Evolutionary conservation across 1,284 basidiomycete genomes (phyloP).

Genomic region (Rhodotorula sp.): DNA sequence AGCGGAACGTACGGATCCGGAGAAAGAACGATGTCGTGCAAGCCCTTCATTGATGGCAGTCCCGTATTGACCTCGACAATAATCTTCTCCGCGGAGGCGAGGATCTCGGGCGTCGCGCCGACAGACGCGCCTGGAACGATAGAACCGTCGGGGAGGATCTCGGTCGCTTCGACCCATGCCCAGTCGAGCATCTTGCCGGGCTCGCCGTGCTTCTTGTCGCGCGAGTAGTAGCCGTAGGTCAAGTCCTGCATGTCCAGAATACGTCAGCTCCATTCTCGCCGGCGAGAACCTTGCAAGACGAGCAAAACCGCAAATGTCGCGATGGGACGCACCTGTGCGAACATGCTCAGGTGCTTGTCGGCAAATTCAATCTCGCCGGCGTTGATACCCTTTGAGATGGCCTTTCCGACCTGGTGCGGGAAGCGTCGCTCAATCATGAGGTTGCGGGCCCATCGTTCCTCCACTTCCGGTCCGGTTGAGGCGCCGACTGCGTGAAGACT

Average conservation of each 20-base stretch:
- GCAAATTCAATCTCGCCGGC: conserved; percentile 45
- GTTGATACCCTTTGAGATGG: conserved; percentile 58
- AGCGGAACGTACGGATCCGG: conserved; percentile 50
- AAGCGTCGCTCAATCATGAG: conserved; percentile 55
- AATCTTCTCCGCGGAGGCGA: conserved; percentile 57
- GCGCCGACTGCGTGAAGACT: conserved; percentile 51
- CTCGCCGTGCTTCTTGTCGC: conserved; percentile 49
- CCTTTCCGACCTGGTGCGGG: conserved; percentile 59
- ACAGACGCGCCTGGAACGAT: conserved; percentile 59
- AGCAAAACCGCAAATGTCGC: too few species aligned
- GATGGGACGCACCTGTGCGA: conserved; percentile 9
- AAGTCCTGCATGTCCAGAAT: conserved; percentile 51
- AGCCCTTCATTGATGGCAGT: conserved; percentile 47
- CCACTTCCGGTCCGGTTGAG: conserved; percentile 40
- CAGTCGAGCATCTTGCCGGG: conserved; percentile 56
- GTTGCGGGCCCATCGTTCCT: conserved; percentile 47
- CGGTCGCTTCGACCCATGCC: conserved; percentile 59
- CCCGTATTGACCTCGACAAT: conserved; percentile 53
- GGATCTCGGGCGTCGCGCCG: conserved; percentile 58
- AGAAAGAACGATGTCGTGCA: conserved; percentile 51
- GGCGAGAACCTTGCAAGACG: not conserved
- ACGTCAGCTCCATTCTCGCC: not conserved
- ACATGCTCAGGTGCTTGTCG: conserved; percentile 44
- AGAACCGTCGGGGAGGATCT: conserved; percentile 56
- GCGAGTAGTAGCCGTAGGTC: conserved; percentile 57